Conservation (phyloP, 768 basidiomycete species). For the Boletus eberwhitei region DNA sequence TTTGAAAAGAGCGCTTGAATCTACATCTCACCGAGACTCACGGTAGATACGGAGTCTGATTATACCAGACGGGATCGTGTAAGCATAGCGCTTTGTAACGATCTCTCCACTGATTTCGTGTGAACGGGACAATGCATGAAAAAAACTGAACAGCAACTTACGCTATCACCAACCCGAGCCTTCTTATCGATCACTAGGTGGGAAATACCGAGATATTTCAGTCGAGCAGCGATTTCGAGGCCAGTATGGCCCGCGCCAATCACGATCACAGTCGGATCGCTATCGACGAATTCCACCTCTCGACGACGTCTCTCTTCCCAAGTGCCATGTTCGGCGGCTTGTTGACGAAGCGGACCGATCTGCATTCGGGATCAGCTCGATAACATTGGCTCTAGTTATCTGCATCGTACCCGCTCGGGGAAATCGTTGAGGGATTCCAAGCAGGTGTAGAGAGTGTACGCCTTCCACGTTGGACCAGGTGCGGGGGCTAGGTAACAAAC, state of each 20-base stretch:
- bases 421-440: slow-evolving; percentile 55
- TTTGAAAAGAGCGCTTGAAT: background rate
- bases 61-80: slow-evolving; percentile 52
- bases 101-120: slow-evolving; percentile 42
- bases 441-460: slow-evolving; percentile 56
- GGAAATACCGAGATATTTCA: slow-evolving; percentile 55
- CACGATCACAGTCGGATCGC: slow-evolving; percentile 55
- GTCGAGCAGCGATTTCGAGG: slow-evolving; percentile 59
- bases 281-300: slow-evolving; percentile 45
- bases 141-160: slow-evolving; percentile 1
- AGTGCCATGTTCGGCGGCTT: slow-evolving; percentile 45
- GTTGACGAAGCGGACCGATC: slow-evolving; percentile 42
- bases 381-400: background rate
- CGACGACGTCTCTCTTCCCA: slow-evolving; percentile 49
- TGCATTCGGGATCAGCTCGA: slow-evolving; percentile 1
- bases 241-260: slow-evolving; percentile 69
- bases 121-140: background rate
- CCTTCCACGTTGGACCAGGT: slow-evolving; percentile 50
- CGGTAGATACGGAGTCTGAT: slow-evolving; percentile 56
- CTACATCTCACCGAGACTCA: slow-evolving; percentile 21
- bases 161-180: slow-evolving; percentile 47
- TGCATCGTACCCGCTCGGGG: slow-evolving; percentile 42
- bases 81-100: slow-evolving; percentile 58
- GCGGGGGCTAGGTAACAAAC: slow-evolving; percentile 52
- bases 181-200: slow-evolving; percentile 58